Conservation (phyloP, 179 eudicot genomes). For the Sideroxylon spinosum region DNA sequence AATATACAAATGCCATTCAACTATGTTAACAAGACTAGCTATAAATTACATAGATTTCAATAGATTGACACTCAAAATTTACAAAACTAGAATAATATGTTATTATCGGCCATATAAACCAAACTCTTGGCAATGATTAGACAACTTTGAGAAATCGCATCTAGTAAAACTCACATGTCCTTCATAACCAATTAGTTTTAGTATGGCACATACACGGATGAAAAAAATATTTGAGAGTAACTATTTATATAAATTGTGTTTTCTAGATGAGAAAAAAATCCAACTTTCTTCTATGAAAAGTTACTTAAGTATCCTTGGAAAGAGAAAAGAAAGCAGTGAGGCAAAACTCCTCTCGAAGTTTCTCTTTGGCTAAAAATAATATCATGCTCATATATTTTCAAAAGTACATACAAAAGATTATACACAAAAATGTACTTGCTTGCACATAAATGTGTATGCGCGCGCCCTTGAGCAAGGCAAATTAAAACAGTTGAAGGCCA, state of each 20-base stretch:
- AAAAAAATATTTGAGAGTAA: slow-evolving; percentile 11
- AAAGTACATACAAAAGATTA: not conserved
- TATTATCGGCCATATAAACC: slow-evolving; percentile 62
- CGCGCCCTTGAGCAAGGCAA: not conserved
- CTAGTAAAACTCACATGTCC: slow-evolving; percentile 24
- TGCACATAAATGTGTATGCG: not conserved
- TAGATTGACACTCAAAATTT: no score
- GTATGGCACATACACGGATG: slow-evolving; percentile 44
- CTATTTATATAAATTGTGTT: not conserved
- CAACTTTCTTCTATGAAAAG: not conserved
- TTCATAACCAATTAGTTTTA: slow-evolving; percentile 43
- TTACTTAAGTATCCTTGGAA: not conserved
- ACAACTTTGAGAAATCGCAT: slow-evolving; percentile 46
- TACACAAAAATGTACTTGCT: not conserved
- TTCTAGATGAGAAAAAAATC: slow-evolving; percentile 1
- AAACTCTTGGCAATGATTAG: slow-evolving; percentile 59
- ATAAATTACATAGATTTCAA: no score
- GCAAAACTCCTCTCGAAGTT: not conserved
- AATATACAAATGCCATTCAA: no score
- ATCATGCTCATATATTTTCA: not conserved
- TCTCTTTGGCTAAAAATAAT: not conserved
- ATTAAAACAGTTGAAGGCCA: not conserved
- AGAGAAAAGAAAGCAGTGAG: not conserved
- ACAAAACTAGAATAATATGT: not conserved
- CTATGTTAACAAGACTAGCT: no score